Evolutionary conservation across 2,329 filamentous ascomycete genomes (phyloP), one percentile per base, ranked within the genome.

Genomic region (Diaporthe velutina): DNA sequence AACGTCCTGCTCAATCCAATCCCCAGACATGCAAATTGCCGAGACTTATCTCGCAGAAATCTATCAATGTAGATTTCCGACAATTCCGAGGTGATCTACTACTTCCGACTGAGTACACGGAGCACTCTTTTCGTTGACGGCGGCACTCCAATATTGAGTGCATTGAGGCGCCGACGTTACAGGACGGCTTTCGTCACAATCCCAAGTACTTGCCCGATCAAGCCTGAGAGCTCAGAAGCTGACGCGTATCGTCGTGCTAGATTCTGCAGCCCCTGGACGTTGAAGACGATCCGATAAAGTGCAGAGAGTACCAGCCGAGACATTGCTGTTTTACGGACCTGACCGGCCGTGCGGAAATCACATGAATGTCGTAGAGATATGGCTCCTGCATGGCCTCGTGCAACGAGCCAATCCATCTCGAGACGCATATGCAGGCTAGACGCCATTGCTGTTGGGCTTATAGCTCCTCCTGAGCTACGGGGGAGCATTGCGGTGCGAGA

Each of bases 331-430:
- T 35, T 66, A 55, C 64, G 33, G 45, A 33, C 50, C 38, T 45
- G 52, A 35, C 74, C 71, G 70, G 71, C 40, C 54, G 64, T 30
- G 30, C 60, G 40, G n/a, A 17, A 40, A 30, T 28, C 22, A 50
- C 45, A 58, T 28, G 68, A 58, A 30, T 45, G 57, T 54, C 64
- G 54, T 55, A 64, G 42, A 38, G 22, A 22, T 22, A 48, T 57
- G 71, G 71, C 33, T 40, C 25, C n/a, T 68, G 74, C 64, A 60
- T 58, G 64, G 55, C 40, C 55, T 55, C 35, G 66, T 75, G 40
- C 50, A 64, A 75, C 45, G 42, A 50, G 28, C 22, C 61, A 70
- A 60, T 42, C 33, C 30, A 50, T 22, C 57, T 50, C 40, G 33
- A 75, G 72, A 67, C 8, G 12, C 19, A 50, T 8, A 57, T 71